A percentile compares a stretch with the other conserved stretches of the same genome.
Conservation (phyloP, 169 alveolate genomes). For the Babesia bovis region DNA sequence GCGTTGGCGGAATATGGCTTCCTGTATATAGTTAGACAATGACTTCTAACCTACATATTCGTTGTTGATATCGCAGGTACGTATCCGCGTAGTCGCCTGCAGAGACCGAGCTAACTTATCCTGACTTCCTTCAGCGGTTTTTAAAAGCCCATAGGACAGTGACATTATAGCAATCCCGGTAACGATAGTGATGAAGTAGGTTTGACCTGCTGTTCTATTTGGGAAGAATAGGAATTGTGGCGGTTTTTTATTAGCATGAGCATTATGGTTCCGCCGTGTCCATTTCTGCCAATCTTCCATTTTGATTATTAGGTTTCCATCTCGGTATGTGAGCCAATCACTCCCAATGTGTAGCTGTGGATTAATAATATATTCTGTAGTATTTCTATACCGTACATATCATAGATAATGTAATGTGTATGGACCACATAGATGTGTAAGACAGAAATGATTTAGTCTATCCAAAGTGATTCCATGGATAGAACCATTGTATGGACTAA, state of each 20-base stretch:
- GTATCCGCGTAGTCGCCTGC: background rate
- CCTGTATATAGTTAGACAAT: background rate
- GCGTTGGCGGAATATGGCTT: slow-evolving; percentile 13
- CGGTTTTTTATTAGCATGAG: slow-evolving; percentile 13
- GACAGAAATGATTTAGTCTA: no score
- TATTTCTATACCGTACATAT: no score
- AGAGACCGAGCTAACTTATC: slow-evolving; percentile 5
- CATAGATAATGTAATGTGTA: no score
- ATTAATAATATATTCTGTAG: no score
- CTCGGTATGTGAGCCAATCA: background rate
- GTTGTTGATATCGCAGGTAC: slow-evolving; percentile 19
- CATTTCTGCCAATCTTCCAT: slow-evolving; percentile 71
- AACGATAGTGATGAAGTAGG: slow-evolving; percentile 43
- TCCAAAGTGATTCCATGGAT: no score
- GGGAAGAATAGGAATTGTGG: slow-evolving; percentile 56
- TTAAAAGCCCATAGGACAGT: slow-evolving; percentile 39
- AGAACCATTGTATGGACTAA: no score
- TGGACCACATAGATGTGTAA: no score
- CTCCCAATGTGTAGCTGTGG: background rate
- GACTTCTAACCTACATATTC: slow-evolving; percentile 18
- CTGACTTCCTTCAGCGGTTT: slow-evolving; percentile 17
- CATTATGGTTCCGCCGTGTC: slow-evolving; percentile 42
- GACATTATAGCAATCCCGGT: slow-evolving; percentile 55
- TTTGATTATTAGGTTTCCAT: background rate
- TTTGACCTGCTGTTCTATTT: slow-evolving; percentile 58